Evolutionary conservation across 805 yeast species (phyloP).

Genomic region (Metschnikowia cubensis): DNA sequence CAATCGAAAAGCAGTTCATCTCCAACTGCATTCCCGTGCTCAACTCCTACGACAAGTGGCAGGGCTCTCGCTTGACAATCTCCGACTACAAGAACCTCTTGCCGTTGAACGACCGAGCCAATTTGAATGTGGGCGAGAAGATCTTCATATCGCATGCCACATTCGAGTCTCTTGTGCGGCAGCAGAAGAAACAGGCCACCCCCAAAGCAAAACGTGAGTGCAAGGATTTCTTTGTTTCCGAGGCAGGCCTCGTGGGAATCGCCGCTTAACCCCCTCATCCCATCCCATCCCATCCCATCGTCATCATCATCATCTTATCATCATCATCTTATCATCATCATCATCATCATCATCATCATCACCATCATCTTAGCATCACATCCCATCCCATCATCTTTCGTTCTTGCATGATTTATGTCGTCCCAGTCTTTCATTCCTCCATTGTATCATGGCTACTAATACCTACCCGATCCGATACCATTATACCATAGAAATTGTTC

Average conservation of each 20-base stretch:
- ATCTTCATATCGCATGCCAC: slow-evolving; percentile 13
- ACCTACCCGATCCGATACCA: too few relatives aligned
- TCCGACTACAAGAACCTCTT: slow-evolving; percentile 11
- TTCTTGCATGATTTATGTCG: too few relatives aligned
- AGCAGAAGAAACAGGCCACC: slow-evolving; percentile 4
- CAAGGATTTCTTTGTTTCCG: slow-evolving; percentile 14
- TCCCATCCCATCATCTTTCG: too few relatives aligned
- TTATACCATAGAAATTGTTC: too few relatives aligned
- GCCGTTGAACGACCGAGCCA: slow-evolving; percentile 9
- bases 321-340: too few relatives aligned
- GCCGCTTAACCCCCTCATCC: not conserved
- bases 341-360: too few relatives aligned
- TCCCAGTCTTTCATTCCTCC: too few relatives aligned
- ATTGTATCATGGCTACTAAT: too few relatives aligned
- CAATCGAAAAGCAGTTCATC: slow-evolving; percentile 34
- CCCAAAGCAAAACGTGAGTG: slow-evolving; percentile 5
- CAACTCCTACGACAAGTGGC: slow-evolving; percentile 39
- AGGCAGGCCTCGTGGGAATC: slow-evolving; percentile 14
- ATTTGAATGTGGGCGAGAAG: slow-evolving; percentile 8
- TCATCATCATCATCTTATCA: too few relatives aligned
- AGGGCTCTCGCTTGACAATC: slow-evolving; percentile 14
- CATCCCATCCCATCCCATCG: too few relatives aligned
- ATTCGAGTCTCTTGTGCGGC: slow-evolving; percentile 10
- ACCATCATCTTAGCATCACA: too few relatives aligned
- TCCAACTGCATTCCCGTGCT: slow-evolving; percentile 36